A percentile compares a stretch with the other conserved stretches of the same genome.
Evolutionary conservation across 345 rosid genomes (phyloP).

Genomic region (Eucalyptus urophylla): DNA sequence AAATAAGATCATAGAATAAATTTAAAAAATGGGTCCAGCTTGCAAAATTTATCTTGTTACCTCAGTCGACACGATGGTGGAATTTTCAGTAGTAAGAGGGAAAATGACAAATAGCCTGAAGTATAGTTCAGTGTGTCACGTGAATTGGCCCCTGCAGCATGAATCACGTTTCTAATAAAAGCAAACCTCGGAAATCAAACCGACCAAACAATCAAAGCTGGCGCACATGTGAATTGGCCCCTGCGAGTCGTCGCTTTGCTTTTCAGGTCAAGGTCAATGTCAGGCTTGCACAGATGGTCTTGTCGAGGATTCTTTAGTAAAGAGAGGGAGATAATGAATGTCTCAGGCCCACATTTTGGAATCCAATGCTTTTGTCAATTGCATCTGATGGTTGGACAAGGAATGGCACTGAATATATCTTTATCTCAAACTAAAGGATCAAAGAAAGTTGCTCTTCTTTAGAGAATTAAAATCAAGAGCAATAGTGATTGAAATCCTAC

Average conservation of each 20-base stretch:
- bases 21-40: not conserved
- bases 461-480: not conserved
- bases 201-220: not conserved
- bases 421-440: not conserved
- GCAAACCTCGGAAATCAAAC: not conserved
- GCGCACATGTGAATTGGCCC: not conserved
- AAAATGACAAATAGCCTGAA: too few species aligned
- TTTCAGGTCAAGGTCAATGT: not conserved
- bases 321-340: not conserved
- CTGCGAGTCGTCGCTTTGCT: not conserved
- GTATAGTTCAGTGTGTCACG: too few species aligned
- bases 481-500: not conserved
- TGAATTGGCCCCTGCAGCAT: too few species aligned
- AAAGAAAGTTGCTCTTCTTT: too few species aligned
- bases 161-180: too few species aligned
- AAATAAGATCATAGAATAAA: too few species aligned
- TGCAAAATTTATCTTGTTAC: not conserved
- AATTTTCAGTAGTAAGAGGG: too few species aligned
- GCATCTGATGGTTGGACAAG: not conserved
- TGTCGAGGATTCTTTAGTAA: not conserved
- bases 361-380: not conserved
- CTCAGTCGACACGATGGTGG: not conserved
- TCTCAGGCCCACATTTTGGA: not conserved
- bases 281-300: not conserved
- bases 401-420: not conserved